These are phyloP conservation scores for Neofusicoccum parvum DNA, from an alignment of 2,329 filamentous ascomycete species.

Conservation along the genomic window DNA sequence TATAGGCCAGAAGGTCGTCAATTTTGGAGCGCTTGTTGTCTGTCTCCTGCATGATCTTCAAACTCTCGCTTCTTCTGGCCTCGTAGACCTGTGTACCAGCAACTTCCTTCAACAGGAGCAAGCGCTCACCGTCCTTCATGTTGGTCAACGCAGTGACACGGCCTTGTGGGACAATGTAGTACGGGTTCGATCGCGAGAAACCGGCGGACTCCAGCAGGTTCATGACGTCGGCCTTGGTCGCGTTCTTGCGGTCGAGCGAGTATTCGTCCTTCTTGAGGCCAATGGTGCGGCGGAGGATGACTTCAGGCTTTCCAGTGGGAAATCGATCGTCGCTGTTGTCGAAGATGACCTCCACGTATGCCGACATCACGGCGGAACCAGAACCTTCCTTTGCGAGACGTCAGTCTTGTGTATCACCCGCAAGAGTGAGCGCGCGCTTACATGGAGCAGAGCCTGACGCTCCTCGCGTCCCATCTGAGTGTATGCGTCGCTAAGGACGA, in stretches of 20 bases:
- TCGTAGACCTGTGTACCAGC: constrained; percentile 98
- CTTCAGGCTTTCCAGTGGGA: constrained; percentile 86
- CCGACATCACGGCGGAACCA: constrained; percentile 96
- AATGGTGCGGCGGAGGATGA: constrained; percentile 90
- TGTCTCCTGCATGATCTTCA: constrained; percentile 97
- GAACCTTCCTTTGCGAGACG: constrained; percentile 70
- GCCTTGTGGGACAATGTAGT: constrained; percentile 98
- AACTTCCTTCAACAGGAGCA: constrained; percentile 94
- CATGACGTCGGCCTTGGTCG: constrained; percentile 91
- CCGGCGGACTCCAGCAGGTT: constrained; percentile 94
- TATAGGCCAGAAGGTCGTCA: constrained; percentile 86
- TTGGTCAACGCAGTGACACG: constrained; percentile 95
- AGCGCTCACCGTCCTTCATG: constrained; percentile 93
- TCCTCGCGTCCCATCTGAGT: constrained; percentile 95
- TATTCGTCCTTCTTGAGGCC: constrained; percentile 99
- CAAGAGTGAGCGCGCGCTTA: constrained; percentile 34
- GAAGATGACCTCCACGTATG: constrained; percentile 99
- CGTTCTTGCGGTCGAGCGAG: constrained; percentile 93
- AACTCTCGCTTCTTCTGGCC: constrained; percentile 81
- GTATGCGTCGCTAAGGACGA: constrained; percentile 97
- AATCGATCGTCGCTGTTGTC: constrained; percentile 97
- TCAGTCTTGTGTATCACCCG: neutral
- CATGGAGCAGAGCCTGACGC: constrained; percentile 89
- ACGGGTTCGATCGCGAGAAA: constrained; percentile 95
- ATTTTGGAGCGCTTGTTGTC: constrained; percentile 94